Conservation (phyloP, 1,284 basidiomycete species). For the Puccinia novopanici region DNA sequence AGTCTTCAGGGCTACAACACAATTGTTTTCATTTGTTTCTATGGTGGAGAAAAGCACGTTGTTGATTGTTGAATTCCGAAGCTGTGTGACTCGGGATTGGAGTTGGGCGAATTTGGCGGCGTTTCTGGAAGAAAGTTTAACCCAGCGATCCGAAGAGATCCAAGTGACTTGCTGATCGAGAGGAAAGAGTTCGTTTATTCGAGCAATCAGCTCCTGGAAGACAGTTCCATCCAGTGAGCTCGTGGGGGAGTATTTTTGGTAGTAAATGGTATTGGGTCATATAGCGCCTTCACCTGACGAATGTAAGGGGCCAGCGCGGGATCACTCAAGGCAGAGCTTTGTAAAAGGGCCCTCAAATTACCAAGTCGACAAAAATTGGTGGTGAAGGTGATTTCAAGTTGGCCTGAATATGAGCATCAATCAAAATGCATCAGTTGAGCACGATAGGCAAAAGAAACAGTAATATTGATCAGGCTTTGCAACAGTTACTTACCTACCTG, state of each 20-base stretch:
- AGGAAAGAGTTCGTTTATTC: neutral
- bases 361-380: constrained; percentile 9
- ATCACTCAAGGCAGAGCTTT: neutral
- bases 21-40: constrained; percentile 2
- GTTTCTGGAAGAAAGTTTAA: neutral
- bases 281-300: neutral
- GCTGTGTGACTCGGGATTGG: neutral
- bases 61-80: neutral
- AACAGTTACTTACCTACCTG: constrained; percentile 8
- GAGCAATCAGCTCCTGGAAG: neutral
- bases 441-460: too few relatives aligned
- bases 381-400: constrained; percentile 20
- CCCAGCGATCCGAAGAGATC: neutral
- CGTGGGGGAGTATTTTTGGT: neutral
- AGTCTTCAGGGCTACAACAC: constrained; percentile 5
- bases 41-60: neutral
- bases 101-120: neutral
- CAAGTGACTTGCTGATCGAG: neutral
- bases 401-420: constrained; percentile 8
- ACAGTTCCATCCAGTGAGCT: neutral
- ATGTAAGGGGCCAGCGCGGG: constrained; percentile 3
- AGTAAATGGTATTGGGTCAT: constrained; percentile 2
- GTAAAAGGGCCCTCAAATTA: constrained; percentile 11
- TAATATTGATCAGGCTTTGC: too few relatives aligned
- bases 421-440: neutral